phyloP scores from a whole-genome alignment of 768 basidiomycete species.

The Galerina marginata region DNA sequence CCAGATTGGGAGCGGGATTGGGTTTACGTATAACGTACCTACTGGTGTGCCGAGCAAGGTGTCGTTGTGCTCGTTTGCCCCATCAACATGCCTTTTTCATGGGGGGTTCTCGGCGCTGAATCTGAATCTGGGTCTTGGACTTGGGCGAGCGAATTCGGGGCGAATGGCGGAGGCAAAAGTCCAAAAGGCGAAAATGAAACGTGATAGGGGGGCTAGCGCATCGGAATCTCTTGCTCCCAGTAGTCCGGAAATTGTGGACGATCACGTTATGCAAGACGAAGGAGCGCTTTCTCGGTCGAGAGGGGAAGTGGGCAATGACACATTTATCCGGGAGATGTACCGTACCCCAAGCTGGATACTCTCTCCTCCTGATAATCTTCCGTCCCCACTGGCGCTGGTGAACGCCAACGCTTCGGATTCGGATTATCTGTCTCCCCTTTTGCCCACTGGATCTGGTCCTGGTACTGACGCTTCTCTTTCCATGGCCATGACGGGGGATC shows the following conservation, averaged over 20 bases:
- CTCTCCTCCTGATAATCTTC: conserved; percentile 30
- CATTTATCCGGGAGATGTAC: conserved; percentile 34
- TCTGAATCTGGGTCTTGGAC: conserved; percentile 15
- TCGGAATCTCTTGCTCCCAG: not conserved
- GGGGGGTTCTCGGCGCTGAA: conserved; percentile 25
- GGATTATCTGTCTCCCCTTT: not conserved
- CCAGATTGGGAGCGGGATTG: conserved; percentile 58
- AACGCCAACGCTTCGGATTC: conserved; percentile 1
- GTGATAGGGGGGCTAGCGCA: not conserved
- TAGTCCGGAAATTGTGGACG: not conserved
- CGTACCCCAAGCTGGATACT: conserved; percentile 32
- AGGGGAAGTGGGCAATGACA: conserved; percentile 24
- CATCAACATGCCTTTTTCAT: conserved; percentile 27
- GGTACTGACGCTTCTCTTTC: conserved; percentile 1
- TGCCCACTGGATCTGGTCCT: not conserved
- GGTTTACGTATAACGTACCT: conserved; percentile 49
- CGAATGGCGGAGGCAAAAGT: not conserved
- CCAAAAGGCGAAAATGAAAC: conserved; percentile 12
- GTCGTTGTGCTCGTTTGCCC: conserved; percentile 26
- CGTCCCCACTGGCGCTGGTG: conserved; percentile 30
- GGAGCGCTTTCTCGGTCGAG: not conserved
- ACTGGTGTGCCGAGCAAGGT: conserved; percentile 28
- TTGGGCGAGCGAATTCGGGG: conserved; percentile 9
- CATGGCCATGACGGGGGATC: conserved; percentile 8
- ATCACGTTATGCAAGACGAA: not conserved